Evolutionary conservation across 73 alveolate genomes (phyloP).

Genomic region (Uronychia setigera): DNA sequence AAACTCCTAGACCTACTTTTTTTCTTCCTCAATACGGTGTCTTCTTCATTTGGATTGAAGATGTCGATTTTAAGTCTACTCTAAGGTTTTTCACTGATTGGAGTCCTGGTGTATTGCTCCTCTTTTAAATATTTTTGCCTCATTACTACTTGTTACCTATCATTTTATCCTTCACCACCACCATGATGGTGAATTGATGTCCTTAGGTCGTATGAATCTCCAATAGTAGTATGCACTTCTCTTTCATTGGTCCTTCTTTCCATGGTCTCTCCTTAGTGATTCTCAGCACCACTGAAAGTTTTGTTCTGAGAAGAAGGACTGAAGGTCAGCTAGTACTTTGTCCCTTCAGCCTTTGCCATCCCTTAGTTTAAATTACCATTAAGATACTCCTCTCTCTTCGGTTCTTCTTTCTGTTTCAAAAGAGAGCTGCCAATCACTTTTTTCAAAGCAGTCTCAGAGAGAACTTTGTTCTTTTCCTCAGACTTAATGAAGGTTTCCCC

Average conservation of each 20-base stretch:
- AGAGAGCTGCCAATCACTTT: background rate
- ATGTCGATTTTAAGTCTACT: no score
- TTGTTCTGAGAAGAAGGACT: background rate
- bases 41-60: no score
- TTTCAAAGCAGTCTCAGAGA: background rate
- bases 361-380: background rate
- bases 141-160: no score
- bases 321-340: background rate
- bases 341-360: background rate
- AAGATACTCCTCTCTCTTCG: background rate
- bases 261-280: background rate
- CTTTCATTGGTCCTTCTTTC: background rate
- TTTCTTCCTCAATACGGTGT: no score
- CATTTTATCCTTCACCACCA: no score
- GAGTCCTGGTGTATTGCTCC: no score
- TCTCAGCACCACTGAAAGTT: background rate
- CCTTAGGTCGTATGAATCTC: no score
- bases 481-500: conserved; percentile 1
- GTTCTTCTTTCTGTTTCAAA: background rate
- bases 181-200: no score
- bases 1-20: no score
- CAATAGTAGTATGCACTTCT: background rate
- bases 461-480: conserved; percentile 13
- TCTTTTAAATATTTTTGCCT: no score
- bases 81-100: no score